Base-by-base conservation (phyloP, 441 rosid genomes). In the Rhodomyrtus psidioides region DNA sequence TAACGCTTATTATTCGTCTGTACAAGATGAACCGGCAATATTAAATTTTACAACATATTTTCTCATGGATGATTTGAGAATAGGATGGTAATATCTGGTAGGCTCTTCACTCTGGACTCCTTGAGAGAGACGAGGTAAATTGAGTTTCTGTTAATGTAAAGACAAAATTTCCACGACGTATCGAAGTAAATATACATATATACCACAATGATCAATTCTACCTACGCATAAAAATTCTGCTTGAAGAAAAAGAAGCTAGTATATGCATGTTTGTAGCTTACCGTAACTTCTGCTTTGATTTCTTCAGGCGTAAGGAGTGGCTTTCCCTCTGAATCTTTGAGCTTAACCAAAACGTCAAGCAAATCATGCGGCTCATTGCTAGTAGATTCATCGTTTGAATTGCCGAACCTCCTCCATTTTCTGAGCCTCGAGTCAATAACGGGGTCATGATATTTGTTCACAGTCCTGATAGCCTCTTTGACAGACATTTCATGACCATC, bases 401-500 rank as follows among this genome's bases (percentile, higher is more conserved):
- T n/a, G 13, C 55, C 13, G 23, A 19, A 60, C 12, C 23, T 30
- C 34, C 86, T 86, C 93, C 94, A 91, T 46, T 90, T 89, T 85
- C 27, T 39, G 76, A 94, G 60, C 87, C 95, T 93, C 84, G 92
- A 88, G 2, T 93, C 91, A 10, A 94, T 90, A 6, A 93, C 74
- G 3, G 94, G 90, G 55, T 92, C 92, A 30, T 93, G 94, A 60
- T 90, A 91, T 83, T 93, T 93, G 39, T 83, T 87, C 1, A 94
- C 28, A 12, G 83, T 88, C 16, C 24, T n/a, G 49, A 75, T 24
- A 42, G 88, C 88, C 5, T 89, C 75, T 8, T 86, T 89, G 13
- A 92, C 70, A 2, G 90, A 14, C 74, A 87, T 92, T 87, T 91
- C 95, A 81, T 95, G 94, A 1, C 96, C 94, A 85, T 93, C 95